Evolutionary conservation across 108 stramenopile species (phyloP), one percentile per base, ranked within the genome.

Genomic region (Cyclotella distinguenda): DNA sequence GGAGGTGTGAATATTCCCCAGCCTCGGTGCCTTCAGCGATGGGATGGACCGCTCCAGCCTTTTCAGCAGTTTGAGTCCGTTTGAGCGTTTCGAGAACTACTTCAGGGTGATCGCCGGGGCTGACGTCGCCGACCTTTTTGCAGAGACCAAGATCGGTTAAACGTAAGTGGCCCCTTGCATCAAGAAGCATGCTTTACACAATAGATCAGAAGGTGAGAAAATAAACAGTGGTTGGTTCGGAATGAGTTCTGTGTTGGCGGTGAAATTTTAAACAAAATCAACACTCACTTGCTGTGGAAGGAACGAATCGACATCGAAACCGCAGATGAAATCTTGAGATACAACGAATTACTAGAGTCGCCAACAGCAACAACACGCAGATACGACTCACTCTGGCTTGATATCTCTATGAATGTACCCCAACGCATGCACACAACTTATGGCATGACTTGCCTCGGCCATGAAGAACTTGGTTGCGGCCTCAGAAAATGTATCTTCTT

Each of bases 401-500:
- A 99, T 94, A 73, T 99, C 98, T 38, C 99, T 81, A 74, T 99
- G 99, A 69, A 98, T 97, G 76, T 98, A 99, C 7, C 97, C 97
- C 22, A 98, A 59, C 12, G 94, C 96, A 77, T 95, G 88, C 21
- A 96, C 93, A 63, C 86, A 83, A 44, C 91, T 91, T 54, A 99
- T 97, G 25, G 97, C 98, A 71, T 95, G 92, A 13, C 96, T 93
- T n/a, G 94, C 96, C 73, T 99, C 97, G 6, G 97, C 97, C 95
- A 98, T 97, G 80, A 98, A 98, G 40, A 98, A 95, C 22, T 77
- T 77, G 1, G 97, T 98, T 19, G 91, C 95, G 7, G 82, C 77
- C 78, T 97, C 97, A 10, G 82, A 77, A 64, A 96, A 94, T 0
- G 92, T 93, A 66, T 94, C 91, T 57, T 93, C 89, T 48, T 87